Conservation (phyloP, 768 basidiomycete genomes). For the Boletales sp. region DNA sequence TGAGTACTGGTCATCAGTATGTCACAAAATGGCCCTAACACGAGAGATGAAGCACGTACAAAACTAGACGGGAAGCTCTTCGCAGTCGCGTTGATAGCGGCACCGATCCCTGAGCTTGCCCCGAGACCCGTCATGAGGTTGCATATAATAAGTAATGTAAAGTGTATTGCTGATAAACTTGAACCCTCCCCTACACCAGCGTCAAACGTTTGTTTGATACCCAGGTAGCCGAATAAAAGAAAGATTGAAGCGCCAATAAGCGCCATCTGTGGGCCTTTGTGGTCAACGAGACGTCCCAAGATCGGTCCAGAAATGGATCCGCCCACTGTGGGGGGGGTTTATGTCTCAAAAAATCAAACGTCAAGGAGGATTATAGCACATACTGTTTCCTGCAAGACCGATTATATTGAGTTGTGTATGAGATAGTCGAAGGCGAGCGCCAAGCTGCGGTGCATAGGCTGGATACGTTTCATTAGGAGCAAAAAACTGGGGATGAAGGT, state of each 20-base stretch:
- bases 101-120: slow-evolving; percentile 64
- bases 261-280: slow-evolving; percentile 64
- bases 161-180: slow-evolving; percentile 39
- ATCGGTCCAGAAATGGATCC: slow-evolving; percentile 74
- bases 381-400: slow-evolving; percentile 76
- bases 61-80: slow-evolving; percentile 73
- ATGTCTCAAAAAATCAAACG: background rate
- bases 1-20: background rate
- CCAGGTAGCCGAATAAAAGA: slow-evolving; percentile 69
- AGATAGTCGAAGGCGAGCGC: slow-evolving; percentile 65
- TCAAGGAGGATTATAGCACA: slow-evolving; percentile 15
- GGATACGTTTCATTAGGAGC: background rate
- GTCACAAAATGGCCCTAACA: background rate
- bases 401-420: slow-evolving; percentile 84
- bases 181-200: slow-evolving; percentile 39
- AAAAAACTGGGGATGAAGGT: background rate
- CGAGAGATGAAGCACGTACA: slow-evolving; percentile 37
- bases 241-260: slow-evolving; percentile 56
- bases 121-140: slow-evolving; percentile 76
- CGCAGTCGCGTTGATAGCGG: slow-evolving; percentile 78
- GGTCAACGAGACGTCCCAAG: slow-evolving; percentile 78
- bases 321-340: slow-evolving; percentile 55
- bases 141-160: slow-evolving; percentile 55
- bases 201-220: slow-evolving; percentile 68
- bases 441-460: slow-evolving; percentile 89